Base-by-base conservation (phyloP, 192 early-diverging fungal genomes). In the Chytriomyces sp. region DNA sequence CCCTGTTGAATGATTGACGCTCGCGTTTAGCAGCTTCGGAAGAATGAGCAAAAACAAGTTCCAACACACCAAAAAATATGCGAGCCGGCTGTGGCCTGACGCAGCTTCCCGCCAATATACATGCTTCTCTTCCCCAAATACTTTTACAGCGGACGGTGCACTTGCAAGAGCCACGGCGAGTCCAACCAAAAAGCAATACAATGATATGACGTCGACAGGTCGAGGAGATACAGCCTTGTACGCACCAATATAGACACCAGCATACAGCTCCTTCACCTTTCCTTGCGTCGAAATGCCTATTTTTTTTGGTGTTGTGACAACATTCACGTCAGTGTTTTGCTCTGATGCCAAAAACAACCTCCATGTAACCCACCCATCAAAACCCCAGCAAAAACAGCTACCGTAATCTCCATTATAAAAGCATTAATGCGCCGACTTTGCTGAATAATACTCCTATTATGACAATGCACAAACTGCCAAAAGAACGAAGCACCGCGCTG, bases 91-190 rank as follows among this genome's bases (percentile, higher is more conserved):
- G 59, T 87, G 86, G 5, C 86, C 86, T 6, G 84, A 68, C 5
- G 83, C 81, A 43, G 84, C 81, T 63, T 87, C 86, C 26, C 86
- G 69, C 82, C 82, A 87, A 74, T 73, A 87, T 3, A 87, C 80
- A 7, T 70, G 26, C 69, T 82, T 83, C 59, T 87, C 86, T 44
- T 84, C 81, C 20, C 80, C 67, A 82, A 87, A 87, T 16, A 87
- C 79, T 35, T 86, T 87, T 0, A 86, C 84, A 43, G 75, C 84
- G n/a, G 84, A 76, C 4, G 86, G 84, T 5, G 80, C 78, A 61
- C 82, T 77, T 20, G 82, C 82, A 6, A 87, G 73, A 6, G 70
- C 83, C 65, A 82, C 61, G 45, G 75, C 74, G 6, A 87, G 45
- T 18, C 80, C 81, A 4, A 79, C 23, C 69, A 81, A 57, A 47